Base-by-base conservation (phyloP, 1,284 basidiomycete genomes). In the Golubevia sp. region DNA sequence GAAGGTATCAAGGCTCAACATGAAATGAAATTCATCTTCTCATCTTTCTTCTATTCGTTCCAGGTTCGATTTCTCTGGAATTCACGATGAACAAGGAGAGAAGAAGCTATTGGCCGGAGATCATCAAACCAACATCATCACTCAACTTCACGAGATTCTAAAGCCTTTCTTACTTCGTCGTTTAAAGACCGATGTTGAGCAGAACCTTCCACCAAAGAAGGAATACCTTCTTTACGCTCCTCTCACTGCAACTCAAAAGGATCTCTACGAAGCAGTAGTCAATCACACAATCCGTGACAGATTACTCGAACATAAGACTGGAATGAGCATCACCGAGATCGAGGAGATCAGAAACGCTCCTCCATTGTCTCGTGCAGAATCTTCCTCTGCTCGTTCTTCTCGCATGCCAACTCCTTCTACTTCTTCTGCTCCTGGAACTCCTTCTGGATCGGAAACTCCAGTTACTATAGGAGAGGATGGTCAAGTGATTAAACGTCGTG, bases 201-300 rank as follows among this genome's bases (percentile, higher is more conserved):
- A 61, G 20, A 64, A 70, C 21, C 58, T 82, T 20, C 79, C 79
- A 48, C 77, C 76, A 2, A 82, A 82, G 64, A 79, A 82, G 62
- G 79, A 82, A 61, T 82, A 98, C 73, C 89, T 97, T 3, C 87
- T 97, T 0, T 97, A 96, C 71, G 93, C 94, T 0, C 94, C 94
- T 0, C 86, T 97, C 4, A 96, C 90, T 52, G 86, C 89, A 53
- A 87, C 87, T 52, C 95, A 98, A 76, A 90, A 91, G 60, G 89
- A 92, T 63, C 86, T 96, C 15, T 97, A 97, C 77, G 90, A 95
- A 64, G 89, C 89, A 18, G 71, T 76, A 7, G 64, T 77, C 44
- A 62, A 70, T 25, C 67, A 69, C 21, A 62, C 67, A 27, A 67
- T 84, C 21, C 69, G 82, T 51, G 62, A 66, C 15, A 74, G 71